Conservation (phyloP, 495 filamentous ascomycete species). For the Neurospora sp. region DNA sequence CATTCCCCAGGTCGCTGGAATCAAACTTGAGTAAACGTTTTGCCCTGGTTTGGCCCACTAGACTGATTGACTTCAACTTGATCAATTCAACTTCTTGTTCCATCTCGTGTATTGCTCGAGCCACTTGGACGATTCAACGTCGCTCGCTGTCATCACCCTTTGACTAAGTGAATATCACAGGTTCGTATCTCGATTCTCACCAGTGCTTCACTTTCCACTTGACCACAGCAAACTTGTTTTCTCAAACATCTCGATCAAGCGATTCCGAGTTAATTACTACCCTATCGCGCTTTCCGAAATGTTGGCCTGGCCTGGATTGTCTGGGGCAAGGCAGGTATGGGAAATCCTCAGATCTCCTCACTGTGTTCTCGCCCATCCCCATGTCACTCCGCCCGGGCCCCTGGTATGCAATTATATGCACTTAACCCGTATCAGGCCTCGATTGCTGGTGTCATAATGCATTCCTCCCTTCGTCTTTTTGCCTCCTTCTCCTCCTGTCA, state of each 20-base stretch:
- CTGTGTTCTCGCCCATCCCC: neutral
- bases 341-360: neutral
- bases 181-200: neutral
- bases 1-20: neutral
- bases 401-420: neutral
- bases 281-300: neutral
- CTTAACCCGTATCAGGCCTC: neutral
- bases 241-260: neutral
- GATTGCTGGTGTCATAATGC: neutral
- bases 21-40: neutral
- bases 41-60: neutral
- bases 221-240: neutral
- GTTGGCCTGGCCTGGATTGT: neutral
- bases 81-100: neutral
- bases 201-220: neutral
- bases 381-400: neutral
- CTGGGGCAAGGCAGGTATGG: neutral
- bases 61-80: neutral
- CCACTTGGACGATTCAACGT: neutral
- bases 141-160: neutral
- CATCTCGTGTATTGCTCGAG: neutral
- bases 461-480: neutral
- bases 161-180: neutral
- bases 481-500: neutral
- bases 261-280: too few species aligned